Evolutionary conservation across 768 basidiomycete genomes (phyloP).

Genomic region (Suillus lakei): DNA sequence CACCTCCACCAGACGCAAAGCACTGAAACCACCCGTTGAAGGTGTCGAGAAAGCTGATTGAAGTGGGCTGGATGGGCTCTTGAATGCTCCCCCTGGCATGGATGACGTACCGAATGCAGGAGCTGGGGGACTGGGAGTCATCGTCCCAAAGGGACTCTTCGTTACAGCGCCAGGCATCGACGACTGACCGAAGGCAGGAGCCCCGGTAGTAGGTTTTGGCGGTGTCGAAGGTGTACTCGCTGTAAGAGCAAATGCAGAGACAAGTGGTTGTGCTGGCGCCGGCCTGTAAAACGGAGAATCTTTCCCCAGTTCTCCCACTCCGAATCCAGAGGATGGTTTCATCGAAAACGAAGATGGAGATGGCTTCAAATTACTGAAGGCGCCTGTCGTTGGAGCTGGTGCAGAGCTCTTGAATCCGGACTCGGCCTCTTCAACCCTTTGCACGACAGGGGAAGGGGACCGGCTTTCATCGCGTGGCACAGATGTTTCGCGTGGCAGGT

Average conservation of each 20-base stretch:
- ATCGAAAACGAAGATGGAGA: constrained; percentile 37
- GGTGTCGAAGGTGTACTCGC: constrained; percentile 25
- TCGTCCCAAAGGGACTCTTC: constrained; percentile 24
- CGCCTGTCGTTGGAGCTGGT: constrained; percentile 34
- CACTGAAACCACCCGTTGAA: constrained; percentile 29
- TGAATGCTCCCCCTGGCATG: constrained; percentile 27
- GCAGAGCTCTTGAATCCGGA: constrained; percentile 24
- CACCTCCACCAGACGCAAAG: constrained; percentile 31
- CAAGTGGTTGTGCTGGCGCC: constrained; percentile 34
- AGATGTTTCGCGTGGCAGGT: constrained; percentile 17
- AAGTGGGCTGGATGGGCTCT: constrained; percentile 18
- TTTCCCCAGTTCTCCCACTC: constrained; percentile 39
- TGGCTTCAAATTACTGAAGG: constrained; percentile 45
- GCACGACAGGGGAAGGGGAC: constrained; percentile 31
- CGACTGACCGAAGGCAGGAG: constrained; percentile 45
- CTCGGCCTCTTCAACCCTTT: constrained; percentile 13
- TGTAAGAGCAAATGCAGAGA: constrained; percentile 44
- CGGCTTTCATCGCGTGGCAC: constrained; percentile 27
- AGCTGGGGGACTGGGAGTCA: constrained; percentile 18
- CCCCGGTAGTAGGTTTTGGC: constrained; percentile 23
- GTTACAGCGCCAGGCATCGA: constrained; percentile 34
- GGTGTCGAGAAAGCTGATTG: constrained; percentile 18
- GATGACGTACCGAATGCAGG: constrained; percentile 46
- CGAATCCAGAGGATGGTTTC: constrained; percentile 40
- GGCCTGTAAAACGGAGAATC: constrained; percentile 61